These are phyloP conservation scores for Lactuca sativa DNA, from an alignment of 129 eudicot species.

Conservation along the genomic window DNA sequence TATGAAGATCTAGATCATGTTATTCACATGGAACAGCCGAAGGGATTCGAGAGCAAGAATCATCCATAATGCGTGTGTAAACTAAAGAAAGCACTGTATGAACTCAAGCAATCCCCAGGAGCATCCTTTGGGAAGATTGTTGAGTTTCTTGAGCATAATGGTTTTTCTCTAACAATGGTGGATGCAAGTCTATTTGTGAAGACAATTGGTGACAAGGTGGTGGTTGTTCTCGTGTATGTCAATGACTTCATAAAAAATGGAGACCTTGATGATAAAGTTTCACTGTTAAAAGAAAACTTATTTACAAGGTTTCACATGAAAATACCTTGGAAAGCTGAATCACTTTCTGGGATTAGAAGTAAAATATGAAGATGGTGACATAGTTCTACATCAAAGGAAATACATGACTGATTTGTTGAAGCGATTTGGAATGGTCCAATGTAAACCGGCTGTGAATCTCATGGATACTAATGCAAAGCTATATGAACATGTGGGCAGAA, in stretches of 20 bases:
- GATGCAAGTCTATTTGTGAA: constrained; percentile 8
- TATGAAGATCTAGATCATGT: too few relatives aligned
- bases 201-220: neutral
- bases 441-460: too few relatives aligned
- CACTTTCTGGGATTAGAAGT: too few relatives aligned
- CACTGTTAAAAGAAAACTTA: neutral
- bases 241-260: neutral
- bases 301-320: too few relatives aligned
- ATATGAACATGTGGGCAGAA: too few relatives aligned
- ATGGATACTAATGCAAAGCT: too few relatives aligned
- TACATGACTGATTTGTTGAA: too few relatives aligned
- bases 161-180: too few relatives aligned
- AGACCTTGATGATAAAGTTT: neutral
- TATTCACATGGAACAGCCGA: neutral
- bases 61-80: neutral
- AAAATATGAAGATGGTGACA: too few relatives aligned
- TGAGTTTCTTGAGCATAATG: neutral
- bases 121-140: neutral
- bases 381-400: too few relatives aligned
- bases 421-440: too few relatives aligned
- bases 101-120: neutral
- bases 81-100: neutral
- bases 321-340: too few relatives aligned
- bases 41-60: neutral
- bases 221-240: neutral